These are phyloP conservation scores for Cronartium quercuum DNA, from an alignment of 1,284 basidiomycete genomes.

Conservation along the genomic window DNA sequence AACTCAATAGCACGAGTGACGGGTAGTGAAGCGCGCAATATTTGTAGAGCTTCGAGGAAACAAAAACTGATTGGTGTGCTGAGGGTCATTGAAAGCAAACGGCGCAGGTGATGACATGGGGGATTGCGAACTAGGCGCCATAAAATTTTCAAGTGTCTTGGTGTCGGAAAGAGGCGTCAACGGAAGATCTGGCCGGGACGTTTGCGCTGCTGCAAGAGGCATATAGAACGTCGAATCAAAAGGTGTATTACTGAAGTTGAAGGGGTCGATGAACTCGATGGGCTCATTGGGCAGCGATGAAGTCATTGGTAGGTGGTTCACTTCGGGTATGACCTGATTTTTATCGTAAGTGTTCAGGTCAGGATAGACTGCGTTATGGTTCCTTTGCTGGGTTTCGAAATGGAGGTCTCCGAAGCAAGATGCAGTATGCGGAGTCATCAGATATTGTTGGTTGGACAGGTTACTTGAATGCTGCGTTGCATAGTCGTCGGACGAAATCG, in stretches of 20 bases:
- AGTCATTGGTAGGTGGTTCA: not conserved
- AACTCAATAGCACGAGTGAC: not conserved
- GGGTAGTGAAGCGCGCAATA: not conserved
- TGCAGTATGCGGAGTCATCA: not conserved
- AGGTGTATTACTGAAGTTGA: not conserved
- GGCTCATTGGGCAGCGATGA: not conserved
- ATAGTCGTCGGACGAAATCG: not conserved
- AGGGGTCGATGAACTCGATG: not conserved
- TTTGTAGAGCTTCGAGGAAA: not conserved
- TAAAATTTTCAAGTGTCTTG: not conserved
- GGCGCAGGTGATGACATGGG: not conserved
- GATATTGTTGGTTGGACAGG: not conserved
- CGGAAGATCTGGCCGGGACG: not conserved
- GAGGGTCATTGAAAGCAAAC: not conserved
- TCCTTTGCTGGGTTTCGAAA: not conserved
- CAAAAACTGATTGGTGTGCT: not conserved
- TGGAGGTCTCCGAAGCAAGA: not conserved
- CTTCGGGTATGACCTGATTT: not conserved
- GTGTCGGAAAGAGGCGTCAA: not conserved
- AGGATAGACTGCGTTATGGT: not conserved
- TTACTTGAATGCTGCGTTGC: not conserved
- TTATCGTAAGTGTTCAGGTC: not conserved
- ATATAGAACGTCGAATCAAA: not conserved
- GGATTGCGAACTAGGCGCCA: not conserved
- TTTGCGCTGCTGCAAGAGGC: too few species aligned